phyloP scores from a whole-genome alignment of 1,139 yeast species.

The Hemisphaericaspora xylofermentans region DNA sequence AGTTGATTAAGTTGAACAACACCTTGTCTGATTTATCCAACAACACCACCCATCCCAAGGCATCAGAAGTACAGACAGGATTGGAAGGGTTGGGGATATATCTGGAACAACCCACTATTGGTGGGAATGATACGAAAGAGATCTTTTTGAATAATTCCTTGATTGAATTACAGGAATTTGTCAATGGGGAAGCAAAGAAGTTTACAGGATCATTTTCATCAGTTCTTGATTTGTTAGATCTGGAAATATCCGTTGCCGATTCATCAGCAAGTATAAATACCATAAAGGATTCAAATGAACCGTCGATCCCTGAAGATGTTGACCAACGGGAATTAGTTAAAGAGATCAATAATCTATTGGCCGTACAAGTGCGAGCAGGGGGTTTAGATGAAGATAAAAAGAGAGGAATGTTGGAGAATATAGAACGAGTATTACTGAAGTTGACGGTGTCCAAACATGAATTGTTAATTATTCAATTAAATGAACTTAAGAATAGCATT shows the following conservation, averaged over 20 bases:
- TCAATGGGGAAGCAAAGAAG: slow-evolving; percentile 21
- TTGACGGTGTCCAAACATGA: slow-evolving; percentile 18
- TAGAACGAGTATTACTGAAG: slow-evolving; percentile 6
- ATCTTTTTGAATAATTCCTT: slow-evolving; percentile 28
- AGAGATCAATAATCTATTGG: slow-evolving; percentile 22
- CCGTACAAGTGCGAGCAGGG: slow-evolving; percentile 2
- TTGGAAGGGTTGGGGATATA: slow-evolving; percentile 10
- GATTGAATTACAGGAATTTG: slow-evolving; percentile 27
- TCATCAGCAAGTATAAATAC: slow-evolving; percentile 27
- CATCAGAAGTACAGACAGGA: slow-evolving; percentile 2
- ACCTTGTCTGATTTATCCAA: slow-evolving; percentile 32
- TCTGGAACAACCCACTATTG: slow-evolving; percentile 3
- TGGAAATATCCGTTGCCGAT: slow-evolving; percentile 16
- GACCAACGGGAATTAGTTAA: slow-evolving; percentile 16
- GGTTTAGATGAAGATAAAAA: slow-evolving; percentile 12
- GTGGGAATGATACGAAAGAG: slow-evolving; percentile 14
- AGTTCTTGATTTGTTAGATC: slow-evolving; percentile 24
- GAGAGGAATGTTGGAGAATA: slow-evolving; percentile 4
- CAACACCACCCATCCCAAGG: slow-evolving; percentile 6
- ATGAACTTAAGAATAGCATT: slow-evolving; percentile 17
- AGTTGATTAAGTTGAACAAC: slow-evolving; percentile 42
- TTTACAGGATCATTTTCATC: slow-evolving; percentile 31
- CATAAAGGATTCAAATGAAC: slow-evolving; percentile 13
- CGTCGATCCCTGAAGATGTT: slow-evolving; percentile 14
- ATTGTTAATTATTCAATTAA: slow-evolving; percentile 25